A percentile compares a stretch with the other conserved stretches of the same genome.
Evolutionary conservation across 1,284 basidiomycete species (phyloP).

Genomic region (Microbotryum scabiosae): DNA sequence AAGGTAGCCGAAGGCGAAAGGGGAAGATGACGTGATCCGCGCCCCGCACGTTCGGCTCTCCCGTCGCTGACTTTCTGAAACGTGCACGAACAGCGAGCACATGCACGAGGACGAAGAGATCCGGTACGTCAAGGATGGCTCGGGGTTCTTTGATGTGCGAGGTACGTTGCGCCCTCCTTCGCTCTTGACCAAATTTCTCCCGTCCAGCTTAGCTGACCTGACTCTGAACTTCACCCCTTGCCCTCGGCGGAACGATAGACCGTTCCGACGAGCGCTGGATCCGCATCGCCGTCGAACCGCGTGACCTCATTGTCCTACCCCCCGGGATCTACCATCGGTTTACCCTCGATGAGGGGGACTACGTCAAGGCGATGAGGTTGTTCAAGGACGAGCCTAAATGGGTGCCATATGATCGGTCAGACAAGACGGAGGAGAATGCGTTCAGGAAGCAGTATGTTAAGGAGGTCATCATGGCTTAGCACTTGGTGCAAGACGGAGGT

Average conservation of each 20-base stretch:
- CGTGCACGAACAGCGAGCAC: conserved; percentile 43
- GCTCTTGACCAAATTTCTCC: not conserved
- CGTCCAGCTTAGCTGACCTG: not conserved
- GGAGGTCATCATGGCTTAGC: conserved; percentile 14
- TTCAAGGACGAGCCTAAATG: conserved; percentile 88
- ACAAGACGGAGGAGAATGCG: conserved; percentile 55
- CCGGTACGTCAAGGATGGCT: conserved; percentile 68
- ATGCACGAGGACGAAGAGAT: conserved; percentile 90
- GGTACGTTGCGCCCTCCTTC: conserved; percentile 45
- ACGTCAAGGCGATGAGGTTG: conserved; percentile 61
- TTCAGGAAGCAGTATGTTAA: conserved; percentile 52
- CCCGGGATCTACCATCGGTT: conserved; percentile 69
- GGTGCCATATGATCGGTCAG: conserved; percentile 60
- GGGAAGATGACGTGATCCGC: not conserved
- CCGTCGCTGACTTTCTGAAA: not conserved
- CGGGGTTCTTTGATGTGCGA: conserved; percentile 75
- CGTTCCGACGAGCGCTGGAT: conserved; percentile 59
- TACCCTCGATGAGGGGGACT: conserved; percentile 62
- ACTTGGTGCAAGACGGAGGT: not conserved
- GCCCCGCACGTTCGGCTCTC: not conserved
- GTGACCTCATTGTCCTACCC: conserved; percentile 50
- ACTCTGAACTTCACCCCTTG: not conserved
- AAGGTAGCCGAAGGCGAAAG: not conserved
- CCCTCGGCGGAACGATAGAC: conserved; percentile 36
- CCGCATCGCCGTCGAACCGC: conserved; percentile 56